Conservation (phyloP, 2,329 filamentous ascomycete genomes). For the Rhinocladiella similis region DNA sequence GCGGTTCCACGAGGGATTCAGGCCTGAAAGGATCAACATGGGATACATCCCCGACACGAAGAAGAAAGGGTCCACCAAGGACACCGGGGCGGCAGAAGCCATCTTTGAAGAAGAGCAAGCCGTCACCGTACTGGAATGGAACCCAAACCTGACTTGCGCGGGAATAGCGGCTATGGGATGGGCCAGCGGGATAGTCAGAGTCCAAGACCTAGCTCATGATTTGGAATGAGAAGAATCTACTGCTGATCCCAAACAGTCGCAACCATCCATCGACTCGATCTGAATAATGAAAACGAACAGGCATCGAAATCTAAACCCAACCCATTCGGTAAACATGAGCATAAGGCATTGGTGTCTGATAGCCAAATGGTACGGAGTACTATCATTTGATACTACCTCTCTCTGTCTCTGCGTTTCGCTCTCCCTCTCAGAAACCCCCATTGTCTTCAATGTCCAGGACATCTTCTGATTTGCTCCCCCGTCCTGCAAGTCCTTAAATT, state of each 20-base stretch:
- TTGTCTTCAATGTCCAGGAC: not conserved
- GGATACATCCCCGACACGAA: not conserved
- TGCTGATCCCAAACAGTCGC: too few species aligned
- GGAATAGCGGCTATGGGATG: conserved; percentile 68
- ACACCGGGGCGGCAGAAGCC: conserved; percentile 34
- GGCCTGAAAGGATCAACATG: conserved; percentile 39
- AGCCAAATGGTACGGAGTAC: not conserved
- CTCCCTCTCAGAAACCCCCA: too few species aligned
- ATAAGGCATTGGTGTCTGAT: not conserved
- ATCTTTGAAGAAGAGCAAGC: conserved; percentile 65
- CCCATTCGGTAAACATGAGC: too few species aligned
- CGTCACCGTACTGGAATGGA: conserved; percentile 65
- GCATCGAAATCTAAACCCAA: too few species aligned
- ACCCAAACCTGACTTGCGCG: conserved; percentile 64
- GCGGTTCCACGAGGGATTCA: conserved; percentile 47
- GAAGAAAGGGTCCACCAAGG: conserved; percentile 9
- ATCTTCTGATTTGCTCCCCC: too few species aligned
- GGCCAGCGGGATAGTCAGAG: conserved; percentile 65
- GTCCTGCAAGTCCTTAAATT: not conserved
- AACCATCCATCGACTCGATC: not conserved
- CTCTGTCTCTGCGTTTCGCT: not conserved
- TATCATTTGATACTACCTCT: not conserved
- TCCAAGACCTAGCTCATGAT: conserved; percentile 62
- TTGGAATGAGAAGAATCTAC: not conserved
- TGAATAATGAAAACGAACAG: too few species aligned